Conservation (phyloP, 257 asterid genomes). For the Orobanche coerulescens region DNA sequence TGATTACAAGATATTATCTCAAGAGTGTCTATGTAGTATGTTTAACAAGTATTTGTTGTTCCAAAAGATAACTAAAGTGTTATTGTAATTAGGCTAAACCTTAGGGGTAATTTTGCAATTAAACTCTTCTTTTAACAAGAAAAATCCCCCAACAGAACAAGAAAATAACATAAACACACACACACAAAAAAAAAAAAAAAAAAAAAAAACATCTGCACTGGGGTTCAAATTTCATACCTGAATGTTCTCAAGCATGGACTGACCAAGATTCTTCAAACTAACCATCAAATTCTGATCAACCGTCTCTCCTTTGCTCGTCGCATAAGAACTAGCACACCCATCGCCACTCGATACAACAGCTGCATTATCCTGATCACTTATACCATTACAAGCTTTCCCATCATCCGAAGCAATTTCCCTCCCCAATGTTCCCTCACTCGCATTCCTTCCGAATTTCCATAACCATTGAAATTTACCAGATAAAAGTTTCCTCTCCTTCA, state of each 20-base stretch:
- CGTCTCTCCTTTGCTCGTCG: conserved; percentile 28
- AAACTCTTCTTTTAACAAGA: no score
- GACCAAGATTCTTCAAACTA: conserved; percentile 39
- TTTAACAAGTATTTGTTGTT: background rate
- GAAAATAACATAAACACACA: no score
- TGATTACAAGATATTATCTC: no score
- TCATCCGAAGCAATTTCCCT: conserved; percentile 20
- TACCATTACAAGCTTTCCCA: conserved; percentile 16
- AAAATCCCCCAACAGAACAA: no score
- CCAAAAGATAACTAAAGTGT: background rate
- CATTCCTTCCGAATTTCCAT: conserved; percentile 35
- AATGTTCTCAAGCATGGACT: conserved; percentile 42
- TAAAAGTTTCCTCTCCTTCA: conserved; percentile 21
- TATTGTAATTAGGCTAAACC: background rate
- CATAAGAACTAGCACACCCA: conserved; percentile 4
- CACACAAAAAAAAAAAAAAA: no score
- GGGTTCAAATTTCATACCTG: conserved; percentile 42
- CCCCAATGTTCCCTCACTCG: conserved; percentile 19
- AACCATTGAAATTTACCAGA: conserved; percentile 40
- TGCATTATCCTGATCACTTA: conserved; percentile 10
- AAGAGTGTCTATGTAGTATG: no score
- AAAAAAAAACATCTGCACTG: no score
- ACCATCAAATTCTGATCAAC: conserved; percentile 32
- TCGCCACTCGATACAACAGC: background rate
- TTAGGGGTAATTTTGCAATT: background rate